Conservation (phyloP, 495 filamentous ascomycete genomes). For the Podospora sp. region DNA sequence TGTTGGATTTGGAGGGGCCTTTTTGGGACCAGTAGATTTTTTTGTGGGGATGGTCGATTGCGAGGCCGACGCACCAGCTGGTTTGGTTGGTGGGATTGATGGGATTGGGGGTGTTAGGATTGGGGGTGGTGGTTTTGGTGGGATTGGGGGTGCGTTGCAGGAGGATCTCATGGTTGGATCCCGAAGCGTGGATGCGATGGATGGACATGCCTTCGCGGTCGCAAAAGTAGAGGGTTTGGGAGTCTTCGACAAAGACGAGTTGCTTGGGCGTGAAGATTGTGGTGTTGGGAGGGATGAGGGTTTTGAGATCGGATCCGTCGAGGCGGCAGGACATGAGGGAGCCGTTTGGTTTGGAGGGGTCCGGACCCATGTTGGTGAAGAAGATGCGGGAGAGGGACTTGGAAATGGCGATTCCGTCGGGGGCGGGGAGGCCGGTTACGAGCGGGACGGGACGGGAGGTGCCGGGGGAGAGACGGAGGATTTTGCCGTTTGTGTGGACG, state of each 20-base stretch:
- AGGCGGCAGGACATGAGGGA: slow-evolving; percentile 44
- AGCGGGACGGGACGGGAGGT: slow-evolving; percentile 16
- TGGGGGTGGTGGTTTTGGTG: too few relatives aligned
- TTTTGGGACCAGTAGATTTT: slow-evolving; percentile 62
- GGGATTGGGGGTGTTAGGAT: too few relatives aligned
- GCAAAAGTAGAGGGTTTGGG: slow-evolving; percentile 51
- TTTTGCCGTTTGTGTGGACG: slow-evolving; percentile 17
- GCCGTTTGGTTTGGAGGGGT: slow-evolving; percentile 41
- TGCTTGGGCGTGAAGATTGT: slow-evolving; percentile 58
- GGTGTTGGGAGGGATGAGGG: slow-evolving; percentile 35
- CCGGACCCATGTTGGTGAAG: slow-evolving; percentile 56
- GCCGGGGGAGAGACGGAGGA: slow-evolving; percentile 18
- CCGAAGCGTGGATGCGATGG: slow-evolving; percentile 48
- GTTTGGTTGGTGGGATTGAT: too few relatives aligned
- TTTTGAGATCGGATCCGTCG: slow-evolving; percentile 43
- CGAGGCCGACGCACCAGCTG: slow-evolving; percentile 58
- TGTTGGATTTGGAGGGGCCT: slow-evolving; percentile 47
- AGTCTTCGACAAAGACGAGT: slow-evolving; percentile 38
- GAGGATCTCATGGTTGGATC: slow-evolving; percentile 44
- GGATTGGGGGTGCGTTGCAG: slow-evolving; percentile 25
- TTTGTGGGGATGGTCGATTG: slow-evolving; percentile 37
- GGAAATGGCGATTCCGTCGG: slow-evolving; percentile 51
- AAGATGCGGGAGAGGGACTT: slow-evolving; percentile 40
- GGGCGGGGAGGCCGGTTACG: slow-evolving; percentile 38
- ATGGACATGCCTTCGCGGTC: slow-evolving; percentile 58